These are phyloP conservation scores for Moesziomyces parantarcticus DNA, from an alignment of 1,284 basidiomycete species.

Conservation along the genomic window DNA sequence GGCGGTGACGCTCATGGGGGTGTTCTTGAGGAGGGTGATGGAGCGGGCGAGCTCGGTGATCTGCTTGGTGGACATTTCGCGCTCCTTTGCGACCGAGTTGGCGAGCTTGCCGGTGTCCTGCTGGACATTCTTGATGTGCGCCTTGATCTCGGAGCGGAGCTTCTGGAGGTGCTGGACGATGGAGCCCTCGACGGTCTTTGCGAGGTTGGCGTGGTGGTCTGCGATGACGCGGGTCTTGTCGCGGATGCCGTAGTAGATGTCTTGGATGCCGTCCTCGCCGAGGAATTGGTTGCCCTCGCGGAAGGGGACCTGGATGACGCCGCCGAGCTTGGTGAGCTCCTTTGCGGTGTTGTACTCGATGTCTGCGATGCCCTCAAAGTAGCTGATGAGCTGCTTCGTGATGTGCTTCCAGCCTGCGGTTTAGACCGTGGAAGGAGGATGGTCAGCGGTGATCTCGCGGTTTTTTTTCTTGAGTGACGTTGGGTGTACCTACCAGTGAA, in stretches of 20 bases:
- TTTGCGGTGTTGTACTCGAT: conserved; percentile 84
- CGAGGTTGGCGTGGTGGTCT: conserved; percentile 95
- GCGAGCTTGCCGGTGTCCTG: conserved; percentile 97
- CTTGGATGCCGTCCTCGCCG: conserved; percentile 72
- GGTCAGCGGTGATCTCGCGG: background rate
- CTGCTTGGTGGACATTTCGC: conserved; percentile 86
- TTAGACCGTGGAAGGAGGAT: background rate
- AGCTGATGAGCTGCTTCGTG: conserved; percentile 72
- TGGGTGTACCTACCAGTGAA: conserved; percentile 64
- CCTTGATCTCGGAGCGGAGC: conserved; percentile 92
- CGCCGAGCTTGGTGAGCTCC: conserved; percentile 94
- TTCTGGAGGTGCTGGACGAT: conserved; percentile 98
- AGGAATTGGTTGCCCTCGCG: conserved; percentile 79
- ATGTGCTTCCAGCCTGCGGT: conserved; percentile 92
- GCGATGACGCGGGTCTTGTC: conserved; percentile 95
- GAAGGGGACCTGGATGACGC: conserved; percentile 97
- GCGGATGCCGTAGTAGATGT: conserved; percentile 87
- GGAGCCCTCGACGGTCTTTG: conserved; percentile 93
- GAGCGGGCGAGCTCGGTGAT: conserved; percentile 88
- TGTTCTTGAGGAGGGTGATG: conserved; percentile 93
- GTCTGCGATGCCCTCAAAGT: conserved; percentile 74
- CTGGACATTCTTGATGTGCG: conserved; percentile 96
- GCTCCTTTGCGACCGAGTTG: conserved; percentile 89
- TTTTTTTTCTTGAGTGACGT: too few relatives aligned
- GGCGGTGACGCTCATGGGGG: conserved; percentile 85